Evolutionary conservation across 1,284 basidiomycete genomes (phyloP).

Genomic region (Coniferiporia sulphurascens): DNA sequence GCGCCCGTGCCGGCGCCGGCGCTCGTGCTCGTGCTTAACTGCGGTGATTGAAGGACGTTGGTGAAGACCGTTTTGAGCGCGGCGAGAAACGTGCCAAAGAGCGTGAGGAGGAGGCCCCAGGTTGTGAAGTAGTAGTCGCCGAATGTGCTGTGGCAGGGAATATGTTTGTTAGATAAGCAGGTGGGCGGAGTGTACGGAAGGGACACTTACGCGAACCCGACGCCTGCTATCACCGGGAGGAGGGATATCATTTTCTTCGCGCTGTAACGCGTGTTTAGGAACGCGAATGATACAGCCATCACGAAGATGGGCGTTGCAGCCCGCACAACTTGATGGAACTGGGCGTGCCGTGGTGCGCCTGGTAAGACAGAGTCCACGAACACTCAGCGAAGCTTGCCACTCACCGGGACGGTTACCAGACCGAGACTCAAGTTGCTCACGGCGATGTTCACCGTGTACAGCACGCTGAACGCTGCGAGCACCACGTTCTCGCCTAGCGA

Average conservation of each 20-base stretch:
- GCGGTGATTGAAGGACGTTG: slow-evolving; percentile 63
- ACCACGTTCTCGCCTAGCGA: slow-evolving; percentile 22
- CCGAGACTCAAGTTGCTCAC: slow-evolving; percentile 87
- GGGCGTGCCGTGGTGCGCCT: slow-evolving; percentile 7
- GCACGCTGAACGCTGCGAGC: slow-evolving; percentile 73
- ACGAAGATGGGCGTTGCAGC: slow-evolving; percentile 90
- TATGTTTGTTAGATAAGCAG: slow-evolving; percentile 2
- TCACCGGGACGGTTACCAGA: slow-evolving; percentile 85
- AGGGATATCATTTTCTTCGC: slow-evolving; percentile 67
- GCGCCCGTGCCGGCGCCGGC: too few species aligned
- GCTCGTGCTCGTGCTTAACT: slow-evolving; percentile 9
- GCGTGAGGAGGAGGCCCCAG: slow-evolving; percentile 78
- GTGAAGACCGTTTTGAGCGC: slow-evolving; percentile 90
- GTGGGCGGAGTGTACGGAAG: not conserved
- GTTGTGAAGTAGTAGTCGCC: slow-evolving; percentile 87
- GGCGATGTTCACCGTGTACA: slow-evolving; percentile 90
- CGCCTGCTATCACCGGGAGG: slow-evolving; percentile 84
- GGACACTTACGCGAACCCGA: slow-evolving; percentile 81
- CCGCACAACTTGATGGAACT: slow-evolving; percentile 97
- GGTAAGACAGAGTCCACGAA: too few species aligned
- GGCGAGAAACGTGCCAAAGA: slow-evolving; percentile 84
- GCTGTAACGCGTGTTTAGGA: slow-evolving; percentile 51
- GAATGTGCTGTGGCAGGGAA: slow-evolving; percentile 56
- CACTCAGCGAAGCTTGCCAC: slow-evolving; percentile 29
- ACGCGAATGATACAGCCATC: slow-evolving; percentile 62